Conservation (phyloP, 2,329 filamentous ascomycete genomes). For the Salinomyces thailandicus region DNA sequence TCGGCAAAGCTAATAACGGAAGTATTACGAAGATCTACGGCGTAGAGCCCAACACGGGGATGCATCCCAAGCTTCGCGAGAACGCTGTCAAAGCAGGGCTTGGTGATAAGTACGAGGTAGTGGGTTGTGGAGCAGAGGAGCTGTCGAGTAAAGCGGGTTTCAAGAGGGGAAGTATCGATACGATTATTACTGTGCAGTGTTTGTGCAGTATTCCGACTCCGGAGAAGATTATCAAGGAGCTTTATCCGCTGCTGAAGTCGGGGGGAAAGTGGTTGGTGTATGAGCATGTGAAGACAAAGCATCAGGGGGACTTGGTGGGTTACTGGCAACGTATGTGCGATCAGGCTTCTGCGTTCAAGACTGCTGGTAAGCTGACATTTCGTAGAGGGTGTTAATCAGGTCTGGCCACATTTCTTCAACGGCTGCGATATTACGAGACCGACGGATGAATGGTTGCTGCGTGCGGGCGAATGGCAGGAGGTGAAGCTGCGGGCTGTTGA, state of each 20-base stretch:
- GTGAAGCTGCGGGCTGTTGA: slow-evolving; percentile 21
- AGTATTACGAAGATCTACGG: slow-evolving; percentile 44
- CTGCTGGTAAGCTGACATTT: not conserved
- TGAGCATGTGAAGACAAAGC: slow-evolving; percentile 45
- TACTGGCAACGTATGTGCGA: slow-evolving; percentile 24
- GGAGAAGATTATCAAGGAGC: slow-evolving; percentile 42
- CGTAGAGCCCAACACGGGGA: slow-evolving; percentile 51
- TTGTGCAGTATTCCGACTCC: slow-evolving; percentile 55
- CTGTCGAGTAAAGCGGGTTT: slow-evolving; percentile 38
- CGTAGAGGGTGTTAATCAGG: slow-evolving; percentile 21
- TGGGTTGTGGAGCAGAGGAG: slow-evolving; percentile 53
- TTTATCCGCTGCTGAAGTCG: slow-evolving; percentile 50
- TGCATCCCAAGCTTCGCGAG: slow-evolving; percentile 39
- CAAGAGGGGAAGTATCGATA: slow-evolving; percentile 43
- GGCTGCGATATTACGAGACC: slow-evolving; percentile 27
- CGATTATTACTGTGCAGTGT: slow-evolving; percentile 51
- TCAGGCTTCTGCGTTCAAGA: not conserved
- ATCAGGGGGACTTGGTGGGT: slow-evolving; percentile 21
- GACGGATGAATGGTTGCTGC: slow-evolving; percentile 27
- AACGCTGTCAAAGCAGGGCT: slow-evolving; percentile 45
- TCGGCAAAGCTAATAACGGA: slow-evolving; percentile 25
- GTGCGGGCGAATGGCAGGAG: slow-evolving; percentile 26
- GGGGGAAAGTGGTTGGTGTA: slow-evolving; percentile 54
- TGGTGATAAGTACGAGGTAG: slow-evolving; percentile 48
- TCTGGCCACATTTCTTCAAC: slow-evolving; percentile 28